Base-by-base conservation (phyloP, 169 alveolate genomes). In the Eimeria falciformis region DNA sequence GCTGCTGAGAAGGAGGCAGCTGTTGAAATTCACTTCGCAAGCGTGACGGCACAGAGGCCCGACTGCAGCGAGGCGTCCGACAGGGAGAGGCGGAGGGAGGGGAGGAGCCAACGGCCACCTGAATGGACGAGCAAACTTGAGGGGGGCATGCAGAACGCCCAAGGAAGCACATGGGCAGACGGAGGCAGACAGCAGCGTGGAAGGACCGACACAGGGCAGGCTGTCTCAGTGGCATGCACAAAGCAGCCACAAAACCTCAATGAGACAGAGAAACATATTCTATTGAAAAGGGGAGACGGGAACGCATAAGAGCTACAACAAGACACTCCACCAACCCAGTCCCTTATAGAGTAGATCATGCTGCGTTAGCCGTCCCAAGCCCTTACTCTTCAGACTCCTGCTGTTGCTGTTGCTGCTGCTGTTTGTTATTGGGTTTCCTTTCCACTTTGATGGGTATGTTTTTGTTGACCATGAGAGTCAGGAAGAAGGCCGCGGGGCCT, bases 401-500 rank as follows among this genome's bases (percentile, higher is more conserved):
- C 73, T 62, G 73, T 27, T 62, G 58, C 85, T 43, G 85, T 62
- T 7, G 37, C 85, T 43, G 33, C 66, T 11, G n/a, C 85, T 21
- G 65, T 62, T 4, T 14, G 18, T 23, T 21, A 12, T 25, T 6
- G 12, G 5, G 65, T 18, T 40, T 75, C n/a, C n/a, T 45, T 2
- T 11, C n/a, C 3, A 46, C 18, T 46, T 45, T 37, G 46, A 75
- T 12, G n/a, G 58, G 27, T 46, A 75, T 21, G 33, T 43, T 43
- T 23, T 75, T 75, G 29, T 45, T 75, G 33, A 75, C 25, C 85
- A 75, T 75, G 37, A 75, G 12, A n/a, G 85, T 43, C 23, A 75
- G 25, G 43, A 75, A 75, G n/a, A 75, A 17, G 25, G 85, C 53
- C 23, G 53, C 62, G 6, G 65, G n/a, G 21, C 66, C 9, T 3